Evolutionary conservation across 768 basidiomycete genomes (phyloP).

Genomic region (Sporobolomyces roseus): DNA sequence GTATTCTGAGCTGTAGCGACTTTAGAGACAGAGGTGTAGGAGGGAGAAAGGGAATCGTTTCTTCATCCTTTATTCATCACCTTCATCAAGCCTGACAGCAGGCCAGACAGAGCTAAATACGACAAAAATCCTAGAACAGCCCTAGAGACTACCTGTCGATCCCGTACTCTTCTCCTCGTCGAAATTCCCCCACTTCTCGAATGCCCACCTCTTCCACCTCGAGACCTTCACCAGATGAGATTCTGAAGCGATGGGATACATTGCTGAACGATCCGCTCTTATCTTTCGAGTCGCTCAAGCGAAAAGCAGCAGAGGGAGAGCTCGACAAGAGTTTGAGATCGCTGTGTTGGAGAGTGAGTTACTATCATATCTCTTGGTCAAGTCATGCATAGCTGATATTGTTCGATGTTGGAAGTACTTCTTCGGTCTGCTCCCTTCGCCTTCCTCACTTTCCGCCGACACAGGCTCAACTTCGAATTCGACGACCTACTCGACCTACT

Average conservation of each 20-base stretch:
- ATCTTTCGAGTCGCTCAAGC: conserved; percentile 18
- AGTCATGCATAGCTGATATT: no score
- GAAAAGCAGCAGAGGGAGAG: conserved; percentile 16
- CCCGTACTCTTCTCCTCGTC: background rate
- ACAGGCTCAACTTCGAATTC: conserved; percentile 2
- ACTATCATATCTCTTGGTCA: no score
- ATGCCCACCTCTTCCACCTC: background rate
- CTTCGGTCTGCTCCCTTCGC: conserved; percentile 36
- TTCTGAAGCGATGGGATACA: conserved; percentile 19
- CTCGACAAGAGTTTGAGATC: conserved; percentile 32
- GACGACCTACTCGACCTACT: conserved; percentile 32
- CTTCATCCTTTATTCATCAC: no score
- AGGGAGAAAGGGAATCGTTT: no score
- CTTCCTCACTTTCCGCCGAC: conserved; percentile 21
- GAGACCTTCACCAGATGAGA: background rate
- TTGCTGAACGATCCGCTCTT: conserved; percentile 32
- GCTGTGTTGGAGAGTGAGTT: conserved; percentile 40
- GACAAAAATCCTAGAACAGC: no score
- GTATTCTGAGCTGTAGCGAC: no score
- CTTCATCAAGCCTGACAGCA: no score
- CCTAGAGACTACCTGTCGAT: no score
- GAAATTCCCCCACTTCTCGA: background rate
- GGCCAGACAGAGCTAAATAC: no score
- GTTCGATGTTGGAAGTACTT: conserved; percentile 23
- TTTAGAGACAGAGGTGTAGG: no score